Conservation (phyloP, 768 basidiomycete genomes). For the Tulasnella calospora region DNA sequence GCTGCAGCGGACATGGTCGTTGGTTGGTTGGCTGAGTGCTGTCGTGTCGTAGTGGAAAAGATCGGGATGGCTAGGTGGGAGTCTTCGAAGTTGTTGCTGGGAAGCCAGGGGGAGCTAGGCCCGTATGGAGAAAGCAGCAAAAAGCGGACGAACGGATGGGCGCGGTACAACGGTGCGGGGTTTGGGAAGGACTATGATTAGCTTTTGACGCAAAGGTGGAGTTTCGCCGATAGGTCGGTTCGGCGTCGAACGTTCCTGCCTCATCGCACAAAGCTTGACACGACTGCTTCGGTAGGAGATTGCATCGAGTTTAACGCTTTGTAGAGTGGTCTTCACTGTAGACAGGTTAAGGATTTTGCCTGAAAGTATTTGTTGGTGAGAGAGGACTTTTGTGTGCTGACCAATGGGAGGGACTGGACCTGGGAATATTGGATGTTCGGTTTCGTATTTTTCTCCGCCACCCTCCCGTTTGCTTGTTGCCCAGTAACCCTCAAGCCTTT, state of each 20-base stretch:
- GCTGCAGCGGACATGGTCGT: background rate
- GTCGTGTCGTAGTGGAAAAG: too few species aligned
- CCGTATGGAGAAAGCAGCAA: background rate
- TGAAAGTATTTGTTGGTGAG: too few species aligned
- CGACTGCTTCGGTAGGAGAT: background rate
- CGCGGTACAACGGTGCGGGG: background rate
- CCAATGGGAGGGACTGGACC: background rate
- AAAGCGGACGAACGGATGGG: background rate
- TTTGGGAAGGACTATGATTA: background rate
- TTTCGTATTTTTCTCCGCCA: slow-evolving; percentile 8
- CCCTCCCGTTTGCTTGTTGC: background rate
- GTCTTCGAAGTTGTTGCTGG: too few species aligned
- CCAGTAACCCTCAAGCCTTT: background rate
- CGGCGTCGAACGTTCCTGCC: background rate
- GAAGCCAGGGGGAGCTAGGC: background rate
- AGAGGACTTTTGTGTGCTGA: too few species aligned
- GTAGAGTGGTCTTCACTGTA: too few species aligned
- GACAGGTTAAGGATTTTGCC: too few species aligned
- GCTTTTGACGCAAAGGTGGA: background rate
- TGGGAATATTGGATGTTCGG: slow-evolving; percentile 2
- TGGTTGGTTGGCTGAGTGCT: background rate
- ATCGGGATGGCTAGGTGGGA: too few species aligned
- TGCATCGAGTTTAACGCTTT: background rate
- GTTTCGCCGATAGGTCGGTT: slow-evolving; percentile 8
- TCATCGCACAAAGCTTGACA: too few species aligned